Evolutionary conservation across 2,329 filamentous ascomycete genomes (phyloP), one percentile per base, ranked within the genome.

Genomic region (Coleophoma eucalyptorum): DNA sequence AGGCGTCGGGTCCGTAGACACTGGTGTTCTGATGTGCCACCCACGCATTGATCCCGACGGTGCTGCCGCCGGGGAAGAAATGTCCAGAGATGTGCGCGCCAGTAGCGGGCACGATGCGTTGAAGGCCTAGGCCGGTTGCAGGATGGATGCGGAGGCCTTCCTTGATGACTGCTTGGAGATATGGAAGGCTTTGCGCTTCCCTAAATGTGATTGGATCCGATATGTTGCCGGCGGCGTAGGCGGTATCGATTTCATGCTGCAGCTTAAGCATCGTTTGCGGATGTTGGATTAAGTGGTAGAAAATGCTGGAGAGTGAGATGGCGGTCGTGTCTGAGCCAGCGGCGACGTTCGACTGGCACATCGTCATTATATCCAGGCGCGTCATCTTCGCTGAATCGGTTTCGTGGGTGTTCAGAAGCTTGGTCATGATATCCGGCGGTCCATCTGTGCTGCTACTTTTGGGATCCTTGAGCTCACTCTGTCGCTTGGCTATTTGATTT

Each of bases 141-240:
- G 76, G 70, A 44, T 78, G 72, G 18, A 81, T 63, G 13, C 79
- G 71, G 16, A 81, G 61, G 0, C 74, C 72, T 58, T 81, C 78
- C 47, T 79, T 78, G 37, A 81, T 72, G 3, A 75, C 71, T 0
- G 77, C 77, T 52, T 80, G 72, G 15, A 81, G 66, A 53, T 80
- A 83, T 0, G 74, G 75, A 59, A 77, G 62, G 15, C 65, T 65
- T 37, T 67, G 70, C 3, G 55, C 68, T 55, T 71, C 69, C 31
- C 65, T 71, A 58, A 67, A 75, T 0, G 62, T 67, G 1, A 72
- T 52, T 0, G 60, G 60, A n/a, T 62, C 56, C 16, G 67, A 59
- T 11, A 62, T 35, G 19, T 33, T 49, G 4, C 55, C 53, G 35
- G 56, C 50, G 15, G 20, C 46, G 6, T 50, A 51, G 1, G 55